A percentile compares a stretch with the other conserved stretches of the same genome.
phyloP scores from a whole-genome alignment of 2,329 filamentous ascomycete species.

The Sclerotinia subarctica region DNA sequence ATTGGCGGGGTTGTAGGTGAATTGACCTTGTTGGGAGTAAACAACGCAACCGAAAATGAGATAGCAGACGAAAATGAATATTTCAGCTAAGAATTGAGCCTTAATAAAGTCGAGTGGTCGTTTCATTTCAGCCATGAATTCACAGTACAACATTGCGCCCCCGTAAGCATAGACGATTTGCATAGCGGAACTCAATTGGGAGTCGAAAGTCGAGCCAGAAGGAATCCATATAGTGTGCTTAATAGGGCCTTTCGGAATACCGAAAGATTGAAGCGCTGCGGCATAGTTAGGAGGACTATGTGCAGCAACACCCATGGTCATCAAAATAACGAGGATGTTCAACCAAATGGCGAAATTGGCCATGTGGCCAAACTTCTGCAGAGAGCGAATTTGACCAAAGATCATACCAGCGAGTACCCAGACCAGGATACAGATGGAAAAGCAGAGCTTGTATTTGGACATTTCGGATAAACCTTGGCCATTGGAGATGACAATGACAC shows the following conservation, averaged over 20 bases:
- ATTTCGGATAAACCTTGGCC: conserved; percentile 54
- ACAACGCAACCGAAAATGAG: conserved; percentile 39
- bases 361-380: conserved; percentile 53
- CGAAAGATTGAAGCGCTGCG: conserved; percentile 25
- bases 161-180: conserved; percentile 53
- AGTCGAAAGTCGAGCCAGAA: conserved; percentile 44
- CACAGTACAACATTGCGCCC: conserved; percentile 54
- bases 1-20: conserved; percentile 45
- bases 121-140: conserved; percentile 53
- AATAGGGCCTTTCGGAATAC: conserved; percentile 27
- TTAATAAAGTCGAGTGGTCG: conserved; percentile 45
- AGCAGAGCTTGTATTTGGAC: conserved; percentile 48
- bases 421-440: conserved; percentile 50
- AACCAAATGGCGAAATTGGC: conserved; percentile 57
- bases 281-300: conserved; percentile 49
- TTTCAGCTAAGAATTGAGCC: conserved; percentile 38
- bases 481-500: conserved; percentile 50
- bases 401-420: conserved; percentile 50
- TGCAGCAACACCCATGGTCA: conserved; percentile 51
- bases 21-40: conserved; percentile 47
- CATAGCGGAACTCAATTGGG: conserved; percentile 48
- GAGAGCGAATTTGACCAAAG: conserved; percentile 54
- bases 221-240: conserved; percentile 44
- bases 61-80: conserved; percentile 41
- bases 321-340: conserved; percentile 53